Evolutionary conservation across 1,139 yeast genomes (phyloP).

Genomic region (Taphrina pruni): DNA sequence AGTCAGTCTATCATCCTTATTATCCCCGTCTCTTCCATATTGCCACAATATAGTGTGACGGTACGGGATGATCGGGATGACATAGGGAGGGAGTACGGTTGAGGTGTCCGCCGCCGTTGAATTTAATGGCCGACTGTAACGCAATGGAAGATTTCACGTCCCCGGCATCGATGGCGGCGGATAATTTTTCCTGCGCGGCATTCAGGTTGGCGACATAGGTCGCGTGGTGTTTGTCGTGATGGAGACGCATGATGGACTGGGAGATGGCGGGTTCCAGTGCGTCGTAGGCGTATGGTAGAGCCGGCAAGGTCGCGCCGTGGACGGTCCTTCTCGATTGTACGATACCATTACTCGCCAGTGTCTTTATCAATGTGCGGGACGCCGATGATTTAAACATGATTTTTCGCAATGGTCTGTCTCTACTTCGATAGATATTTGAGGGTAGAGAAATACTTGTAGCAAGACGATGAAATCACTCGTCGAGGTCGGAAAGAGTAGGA

Average conservation of each 20-base stretch:
- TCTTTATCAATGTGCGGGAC: no score
- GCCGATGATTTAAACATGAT: neutral
- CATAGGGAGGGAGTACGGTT: no score
- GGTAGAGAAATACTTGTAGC: no score
- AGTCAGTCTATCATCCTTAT: no score
- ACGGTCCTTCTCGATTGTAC: no score
- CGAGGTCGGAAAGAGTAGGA: neutral
- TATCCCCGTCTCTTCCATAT: no score
- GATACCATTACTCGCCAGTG: no score
- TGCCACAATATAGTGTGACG: no score
- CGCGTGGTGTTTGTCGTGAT: conserved; percentile 92
- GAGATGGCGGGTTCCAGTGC: conserved; percentile 91
- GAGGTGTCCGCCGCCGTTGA: conserved; percentile 94
- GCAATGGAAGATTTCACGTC: conserved; percentile 71
- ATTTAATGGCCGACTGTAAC: conserved; percentile 79
- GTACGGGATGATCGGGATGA: neutral
- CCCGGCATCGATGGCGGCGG: conserved; percentile 70
- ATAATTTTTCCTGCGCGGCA: conserved; percentile 76
- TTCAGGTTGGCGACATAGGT: conserved; percentile 91
- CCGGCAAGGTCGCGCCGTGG: conserved; percentile 13
- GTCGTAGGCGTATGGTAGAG: conserved; percentile 41
- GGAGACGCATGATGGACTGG: conserved; percentile 76
- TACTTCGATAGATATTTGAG: no score
- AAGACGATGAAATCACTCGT: no score
- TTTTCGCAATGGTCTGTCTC: neutral